Percentiles rank a stretch among this genome's conserved stretches.
These are phyloP conservation scores for Vitis riparia DNA, from an alignment of 164 flowering plant genomes.

Conservation along the genomic window DNA sequence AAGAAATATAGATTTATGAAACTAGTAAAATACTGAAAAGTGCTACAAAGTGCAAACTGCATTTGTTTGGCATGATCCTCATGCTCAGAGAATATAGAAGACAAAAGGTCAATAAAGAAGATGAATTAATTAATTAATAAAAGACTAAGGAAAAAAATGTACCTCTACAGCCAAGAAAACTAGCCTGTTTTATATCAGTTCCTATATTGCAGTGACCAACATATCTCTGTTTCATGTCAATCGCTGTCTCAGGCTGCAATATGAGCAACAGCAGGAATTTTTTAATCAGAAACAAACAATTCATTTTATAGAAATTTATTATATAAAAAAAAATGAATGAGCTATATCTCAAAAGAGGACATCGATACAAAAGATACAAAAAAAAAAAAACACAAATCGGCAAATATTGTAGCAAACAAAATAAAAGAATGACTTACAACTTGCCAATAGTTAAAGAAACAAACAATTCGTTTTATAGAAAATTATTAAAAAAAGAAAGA, in stretches of 20 bases:
- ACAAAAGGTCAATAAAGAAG: conserved; percentile 1
- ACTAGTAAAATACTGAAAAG: background rate
- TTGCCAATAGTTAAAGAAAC: no score
- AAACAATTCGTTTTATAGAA: no score
- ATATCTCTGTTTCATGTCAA: conserved; percentile 90
- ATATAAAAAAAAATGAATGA: no score
- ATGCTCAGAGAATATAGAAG: background rate
- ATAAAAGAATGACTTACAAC: no score
- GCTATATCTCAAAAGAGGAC: no score
- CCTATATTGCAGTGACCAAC: conserved; percentile 96
- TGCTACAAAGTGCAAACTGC: background rate
- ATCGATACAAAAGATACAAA: background rate
- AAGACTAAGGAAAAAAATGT: conserved; percentile 3
- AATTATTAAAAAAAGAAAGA: no score
- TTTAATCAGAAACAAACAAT: background rate
- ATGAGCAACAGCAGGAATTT: conserved; percentile 5
- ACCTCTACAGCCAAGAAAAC: conserved; percentile 93
- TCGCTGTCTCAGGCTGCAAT: conserved; percentile 70
- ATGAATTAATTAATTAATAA: background rate
- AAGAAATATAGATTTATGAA: no score
- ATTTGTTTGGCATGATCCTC: background rate
- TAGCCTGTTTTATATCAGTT: conserved; percentile 97
- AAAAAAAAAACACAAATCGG: background rate
- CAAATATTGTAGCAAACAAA: no score
- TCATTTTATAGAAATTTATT: no score